Conservation (phyloP, 2,329 filamentous ascomycete genomes). For the Xylariales sp. region DNA sequence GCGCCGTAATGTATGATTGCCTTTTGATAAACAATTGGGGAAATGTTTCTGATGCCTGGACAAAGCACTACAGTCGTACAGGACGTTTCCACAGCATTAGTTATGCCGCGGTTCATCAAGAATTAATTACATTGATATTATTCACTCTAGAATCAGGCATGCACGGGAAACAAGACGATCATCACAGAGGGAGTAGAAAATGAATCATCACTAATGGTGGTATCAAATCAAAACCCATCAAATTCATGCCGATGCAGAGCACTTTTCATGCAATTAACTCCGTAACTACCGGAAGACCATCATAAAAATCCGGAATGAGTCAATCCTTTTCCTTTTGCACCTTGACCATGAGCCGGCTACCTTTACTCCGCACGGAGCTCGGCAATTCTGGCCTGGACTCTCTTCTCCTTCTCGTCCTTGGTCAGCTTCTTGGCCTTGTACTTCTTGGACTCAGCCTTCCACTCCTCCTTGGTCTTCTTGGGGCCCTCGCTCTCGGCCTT, state of each 20-base stretch:
- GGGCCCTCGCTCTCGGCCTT: conserved; percentile 69
- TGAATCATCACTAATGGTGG: conserved; percentile 1
- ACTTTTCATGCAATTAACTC: conserved; percentile 8
- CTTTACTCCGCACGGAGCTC: conserved; percentile 59
- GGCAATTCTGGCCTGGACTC: conserved; percentile 88
- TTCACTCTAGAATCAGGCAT: too few species aligned
- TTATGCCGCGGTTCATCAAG: too few species aligned
- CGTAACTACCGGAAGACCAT: conserved; percentile 25
- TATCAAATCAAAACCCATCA: conserved; percentile 7
- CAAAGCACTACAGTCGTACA: too few species aligned
- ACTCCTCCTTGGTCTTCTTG: conserved; percentile 97
- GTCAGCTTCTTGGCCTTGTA: conserved; percentile 73
- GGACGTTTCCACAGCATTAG: too few species aligned
- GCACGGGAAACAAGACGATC: too few species aligned
- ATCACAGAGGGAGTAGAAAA: too few species aligned
- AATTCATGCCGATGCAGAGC: too few species aligned
- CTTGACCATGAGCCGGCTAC: conserved; percentile 7
- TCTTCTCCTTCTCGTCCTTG: conserved; percentile 77
- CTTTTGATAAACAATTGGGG: too few species aligned
- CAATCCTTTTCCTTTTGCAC: conserved; percentile 15
- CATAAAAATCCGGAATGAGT: conserved; percentile 18
- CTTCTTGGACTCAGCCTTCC: conserved; percentile 94
- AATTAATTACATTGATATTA: too few species aligned
- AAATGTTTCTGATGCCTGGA: too few species aligned
- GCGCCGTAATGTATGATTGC: too few species aligned